Evolutionary conservation across 495 filamentous ascomycete species (phyloP).

Genomic region (Aspergillus ellipticus): DNA sequence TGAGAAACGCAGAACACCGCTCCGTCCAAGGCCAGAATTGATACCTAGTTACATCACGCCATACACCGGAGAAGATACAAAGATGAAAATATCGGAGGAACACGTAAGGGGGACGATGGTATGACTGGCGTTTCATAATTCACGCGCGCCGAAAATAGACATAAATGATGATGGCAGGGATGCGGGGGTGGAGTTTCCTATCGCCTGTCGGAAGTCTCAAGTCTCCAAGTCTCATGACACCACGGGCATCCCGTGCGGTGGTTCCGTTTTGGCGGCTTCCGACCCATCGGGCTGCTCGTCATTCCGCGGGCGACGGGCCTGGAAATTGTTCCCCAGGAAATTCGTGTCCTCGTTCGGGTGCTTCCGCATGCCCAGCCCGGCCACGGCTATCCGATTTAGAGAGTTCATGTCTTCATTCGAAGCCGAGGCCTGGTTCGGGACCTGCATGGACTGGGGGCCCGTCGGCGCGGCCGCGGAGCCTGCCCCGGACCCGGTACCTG

Average conservation of each 20-base stretch:
- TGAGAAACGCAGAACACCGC: constrained; percentile 16
- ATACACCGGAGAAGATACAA: constrained; percentile 14
- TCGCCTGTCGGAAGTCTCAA: too few relatives aligned
- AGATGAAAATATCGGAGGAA: background rate
- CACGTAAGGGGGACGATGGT: constrained; percentile 1
- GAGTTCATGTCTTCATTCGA: constrained; percentile 43
- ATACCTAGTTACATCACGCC: constrained; percentile 17
- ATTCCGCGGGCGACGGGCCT: constrained; percentile 30
- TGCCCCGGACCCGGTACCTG: constrained; percentile 16
- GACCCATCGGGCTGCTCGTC: constrained; percentile 31
- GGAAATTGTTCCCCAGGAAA: constrained; percentile 32
- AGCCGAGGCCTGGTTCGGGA: constrained; percentile 20
- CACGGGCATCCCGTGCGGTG: constrained; percentile 30
- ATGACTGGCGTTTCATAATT: background rate
- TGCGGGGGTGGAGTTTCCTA: too few relatives aligned
- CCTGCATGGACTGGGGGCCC: constrained; percentile 24
- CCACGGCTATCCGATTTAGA: constrained; percentile 44
- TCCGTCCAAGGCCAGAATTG: constrained; percentile 12
- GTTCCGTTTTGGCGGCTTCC: constrained; percentile 31
- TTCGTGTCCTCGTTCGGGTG: constrained; percentile 34
- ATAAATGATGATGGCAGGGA: too few relatives aligned
- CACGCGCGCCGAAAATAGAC: too few relatives aligned
- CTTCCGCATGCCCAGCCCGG: constrained; percentile 46
- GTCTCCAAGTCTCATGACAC: constrained; percentile 13
- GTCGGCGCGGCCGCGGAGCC: constrained; percentile 11